Evolutionary conservation across 208 protist species (phyloP).

Genomic region (Acanthamoeba polyphaga): DNA sequence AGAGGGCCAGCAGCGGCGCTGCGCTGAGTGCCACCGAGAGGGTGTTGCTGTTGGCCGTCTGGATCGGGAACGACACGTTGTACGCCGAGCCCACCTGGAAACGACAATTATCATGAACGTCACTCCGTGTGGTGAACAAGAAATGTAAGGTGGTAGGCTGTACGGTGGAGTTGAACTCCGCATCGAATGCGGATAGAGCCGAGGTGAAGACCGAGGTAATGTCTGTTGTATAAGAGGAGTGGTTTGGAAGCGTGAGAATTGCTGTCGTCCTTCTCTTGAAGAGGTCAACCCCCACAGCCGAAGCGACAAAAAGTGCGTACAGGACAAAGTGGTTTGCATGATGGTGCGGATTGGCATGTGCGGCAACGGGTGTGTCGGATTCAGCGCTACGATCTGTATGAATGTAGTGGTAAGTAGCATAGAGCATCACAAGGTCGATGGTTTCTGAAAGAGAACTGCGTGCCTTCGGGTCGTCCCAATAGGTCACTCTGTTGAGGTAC

Average conservation of each 20-base stretch:
- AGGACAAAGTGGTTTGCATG: too few species aligned
- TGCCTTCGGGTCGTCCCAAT: not conserved
- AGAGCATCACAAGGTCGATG: not conserved
- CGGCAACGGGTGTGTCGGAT: too few species aligned
- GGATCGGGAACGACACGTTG: not conserved
- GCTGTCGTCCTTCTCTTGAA: too few species aligned
- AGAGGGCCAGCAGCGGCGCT: not conserved
- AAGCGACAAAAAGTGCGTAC: not conserved
- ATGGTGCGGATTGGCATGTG: too few species aligned
- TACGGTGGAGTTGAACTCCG: constrained; percentile 28
- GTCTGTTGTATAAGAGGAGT: not conserved
- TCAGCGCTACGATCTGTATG: too few species aligned
- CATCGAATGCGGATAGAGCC: not conserved
- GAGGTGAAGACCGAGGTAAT: not conserved
- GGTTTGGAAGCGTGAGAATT: too few species aligned
- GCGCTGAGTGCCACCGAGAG: not conserved
- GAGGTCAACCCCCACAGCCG: too few species aligned
- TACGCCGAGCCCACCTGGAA: not conserved
- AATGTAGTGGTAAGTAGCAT: too few species aligned
- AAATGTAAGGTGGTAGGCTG: too few species aligned
- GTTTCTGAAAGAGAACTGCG: not conserved
- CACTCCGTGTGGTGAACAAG: too few species aligned
- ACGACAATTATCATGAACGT: not conserved
- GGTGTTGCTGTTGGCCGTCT: not conserved
- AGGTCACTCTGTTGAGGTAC: not conserved